phyloP scores from a whole-genome alignment of 2,329 filamentous ascomycete genomes.

The Emmonsiellopsis sp. region DNA sequence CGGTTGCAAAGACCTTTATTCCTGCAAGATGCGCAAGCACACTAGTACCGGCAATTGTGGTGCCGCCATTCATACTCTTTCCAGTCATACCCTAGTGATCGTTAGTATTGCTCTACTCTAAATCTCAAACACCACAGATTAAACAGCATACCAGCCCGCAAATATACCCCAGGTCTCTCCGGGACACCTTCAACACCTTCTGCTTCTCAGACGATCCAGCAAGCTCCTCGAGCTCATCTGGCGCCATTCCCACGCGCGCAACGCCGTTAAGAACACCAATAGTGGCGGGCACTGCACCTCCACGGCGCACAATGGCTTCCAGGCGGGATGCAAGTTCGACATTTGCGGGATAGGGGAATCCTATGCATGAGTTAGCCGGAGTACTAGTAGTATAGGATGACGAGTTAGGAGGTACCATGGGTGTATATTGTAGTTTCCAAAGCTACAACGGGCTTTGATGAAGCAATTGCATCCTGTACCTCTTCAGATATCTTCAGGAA shows the following conservation, averaged over 20 bases:
- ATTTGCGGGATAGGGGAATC: constrained; percentile 64
- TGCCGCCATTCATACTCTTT: constrained; percentile 71
- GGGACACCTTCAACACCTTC: constrained; percentile 70
- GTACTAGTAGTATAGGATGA: not conserved
- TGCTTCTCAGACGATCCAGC: constrained; percentile 55
- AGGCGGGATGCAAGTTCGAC: constrained; percentile 68
- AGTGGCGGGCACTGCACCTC: constrained; percentile 81
- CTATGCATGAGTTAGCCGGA: constrained; percentile 24
- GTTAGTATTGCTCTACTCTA: not conserved
- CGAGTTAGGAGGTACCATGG: constrained; percentile 51
- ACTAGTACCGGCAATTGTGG: constrained; percentile 91
- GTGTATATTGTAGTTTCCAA: constrained; percentile 97
- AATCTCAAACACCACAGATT: not conserved
- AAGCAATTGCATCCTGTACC: constrained; percentile 64
- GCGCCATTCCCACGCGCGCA: constrained; percentile 66
- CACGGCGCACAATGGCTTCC: constrained; percentile 68
- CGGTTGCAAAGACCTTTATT: constrained; percentile 88
- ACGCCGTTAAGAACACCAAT: constrained; percentile 80
- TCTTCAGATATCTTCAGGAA: constrained; percentile 72
- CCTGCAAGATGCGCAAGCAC: constrained; percentile 76
- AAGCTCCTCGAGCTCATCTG: constrained; percentile 65
- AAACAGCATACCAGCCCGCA: constrained; percentile 56
- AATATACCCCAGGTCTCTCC: constrained; percentile 76
- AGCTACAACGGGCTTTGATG: constrained; percentile 75
- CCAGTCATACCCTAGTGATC: constrained; percentile 53